Evolutionary conservation across 257 asterid genomes (phyloP), one percentile per base, ranked within the genome.

Genomic region (Henckelia pumila): DNA sequence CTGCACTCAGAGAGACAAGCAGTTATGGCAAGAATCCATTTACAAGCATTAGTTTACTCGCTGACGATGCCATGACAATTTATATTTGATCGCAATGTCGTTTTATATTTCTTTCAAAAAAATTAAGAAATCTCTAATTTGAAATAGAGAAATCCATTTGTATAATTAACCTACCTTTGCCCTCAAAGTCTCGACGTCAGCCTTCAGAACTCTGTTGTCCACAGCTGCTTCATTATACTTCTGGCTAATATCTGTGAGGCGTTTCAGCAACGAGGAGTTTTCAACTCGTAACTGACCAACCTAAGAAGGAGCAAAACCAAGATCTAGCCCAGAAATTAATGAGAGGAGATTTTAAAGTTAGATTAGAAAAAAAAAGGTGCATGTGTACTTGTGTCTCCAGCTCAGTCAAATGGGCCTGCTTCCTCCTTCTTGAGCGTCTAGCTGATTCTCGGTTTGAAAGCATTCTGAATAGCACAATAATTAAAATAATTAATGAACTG

Each of bases 361-460:
- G 66, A 61, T 59, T 35, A 69, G 4, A 32, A 25, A 16, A 23
- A 26, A 59, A 4, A 29, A 64, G 56, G 64, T 26, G 37, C 21
- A 75, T 32, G 64, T 80, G 63, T 81, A 79, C 98, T 88, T 89
- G 93, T 9, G 93, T 90, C 88, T 92, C 98, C 6, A 91, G 95
- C 72, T 93, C 99, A 47, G 92, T 86, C 84, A 88, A 76, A 86
- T 93, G 95, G 64, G 90, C 96, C 72, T 93, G 97, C 81, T 93
- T 93, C 78, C 99, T 85, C 81, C 99, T 81, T 78, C 99, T 85
- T 66, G 99, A 93, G 71, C 97, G 97, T 16, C 97, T 85, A 81
- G 99, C 99, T 49, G 99, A 93, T 80, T 93, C 99, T 85, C 99
- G 81, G 77, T 93, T 93, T 55, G 99, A 93, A 76, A 93, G 94